Base-by-base conservation (phyloP, 495 filamentous ascomycete genomes). In the Pyrenula massariospora region DNA sequence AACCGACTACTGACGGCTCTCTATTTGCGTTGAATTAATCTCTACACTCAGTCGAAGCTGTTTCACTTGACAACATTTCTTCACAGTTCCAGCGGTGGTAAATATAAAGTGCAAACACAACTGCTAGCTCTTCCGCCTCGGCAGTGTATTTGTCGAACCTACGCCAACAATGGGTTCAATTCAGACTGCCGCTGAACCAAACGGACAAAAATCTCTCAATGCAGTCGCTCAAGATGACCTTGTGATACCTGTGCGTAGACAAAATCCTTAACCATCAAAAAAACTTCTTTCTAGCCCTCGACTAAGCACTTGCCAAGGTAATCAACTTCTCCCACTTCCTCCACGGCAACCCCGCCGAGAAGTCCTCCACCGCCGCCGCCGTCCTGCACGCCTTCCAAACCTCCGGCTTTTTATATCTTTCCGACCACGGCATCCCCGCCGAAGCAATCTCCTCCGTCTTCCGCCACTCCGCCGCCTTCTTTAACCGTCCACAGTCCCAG, bases 341-440 rank as follows among this genome's bases (percentile, higher is more conserved):
- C 24, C 66, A 81, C 49, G 84, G 83, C 2, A 78, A 77, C 15
- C 72, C 81, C 0, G 66, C 79, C 25, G 74, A 86, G 50, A 87
- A 85, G 58, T 73, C 77, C 55, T 63, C 78, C 50, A 83, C 87
- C 3, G 91, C 90, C 1, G 65, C 80, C 24, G 77, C 84, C 42
- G 82, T 96, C 58, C 81, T 91, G 22, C 62, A 80, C 22, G 91
- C 88, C 20, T 95, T 97, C 72, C 85, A 87, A 56, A 84, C 77
- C 10, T 88, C 89, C 2, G 92, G 92, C 25, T 97, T 96, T 70
- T 79, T 96, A 64, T 97, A 96, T 69, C 81, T 97, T 49, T 87
- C 82, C 54, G 83, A 91, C 64, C 85, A 89, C 63, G 72, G 74
- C 19, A 87, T 97, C 56, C 75, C 85, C 0, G 67, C 79, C 11